Percentiles rank a stretch among this genome's conserved stretches.
Evolutionary conservation across 139 green algal genomes (phyloP).

Genomic region (Pleodorina starrii): DNA sequence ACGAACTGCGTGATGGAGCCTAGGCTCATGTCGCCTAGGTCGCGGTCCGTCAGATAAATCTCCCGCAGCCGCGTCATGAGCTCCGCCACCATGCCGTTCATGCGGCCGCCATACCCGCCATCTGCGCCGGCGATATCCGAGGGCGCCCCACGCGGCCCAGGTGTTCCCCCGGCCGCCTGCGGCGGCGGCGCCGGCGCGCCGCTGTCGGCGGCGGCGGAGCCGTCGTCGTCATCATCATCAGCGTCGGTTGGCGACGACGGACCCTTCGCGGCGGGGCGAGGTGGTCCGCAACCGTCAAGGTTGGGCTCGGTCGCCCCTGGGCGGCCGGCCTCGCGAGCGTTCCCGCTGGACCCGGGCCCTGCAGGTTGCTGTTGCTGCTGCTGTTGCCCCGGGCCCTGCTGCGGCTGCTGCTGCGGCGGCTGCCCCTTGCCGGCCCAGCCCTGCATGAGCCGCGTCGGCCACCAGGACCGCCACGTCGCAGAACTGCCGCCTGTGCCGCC

Average conservation of each 20-base stretch:
- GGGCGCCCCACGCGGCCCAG: not conserved
- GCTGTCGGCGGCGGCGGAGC: not conserved
- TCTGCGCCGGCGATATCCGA: not conserved
- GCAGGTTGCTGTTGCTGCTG: not conserved
- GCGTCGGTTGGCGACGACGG: not conserved
- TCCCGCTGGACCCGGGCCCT: not conserved
- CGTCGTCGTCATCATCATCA: not conserved
- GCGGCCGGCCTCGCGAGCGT: not conserved
- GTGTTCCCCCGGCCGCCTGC: not conserved
- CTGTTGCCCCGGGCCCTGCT: not conserved
- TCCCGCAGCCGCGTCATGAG: slow-evolving; percentile 67
- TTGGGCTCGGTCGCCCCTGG: not conserved
- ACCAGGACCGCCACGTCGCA: slow-evolving; percentile 45
- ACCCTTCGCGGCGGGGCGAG: not conserved
- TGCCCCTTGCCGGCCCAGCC: slow-evolving; percentile 37
- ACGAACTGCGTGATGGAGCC: slow-evolving; percentile 71
- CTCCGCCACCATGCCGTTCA: slow-evolving; percentile 66
- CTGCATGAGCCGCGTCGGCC: slow-evolving; percentile 41
- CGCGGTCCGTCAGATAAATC: slow-evolving; percentile 58
- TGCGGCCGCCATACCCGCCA: not conserved
- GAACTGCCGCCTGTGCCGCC: slow-evolving; percentile 1
- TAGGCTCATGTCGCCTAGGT: slow-evolving; percentile 64
- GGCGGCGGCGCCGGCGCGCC: not conserved
- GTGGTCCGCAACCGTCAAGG: no score
- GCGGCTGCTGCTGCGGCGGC: slow-evolving; percentile 29